phyloP scores from a whole-genome alignment of 768 basidiomycete genomes.

The Hortiboletus flavorubellus region DNA sequence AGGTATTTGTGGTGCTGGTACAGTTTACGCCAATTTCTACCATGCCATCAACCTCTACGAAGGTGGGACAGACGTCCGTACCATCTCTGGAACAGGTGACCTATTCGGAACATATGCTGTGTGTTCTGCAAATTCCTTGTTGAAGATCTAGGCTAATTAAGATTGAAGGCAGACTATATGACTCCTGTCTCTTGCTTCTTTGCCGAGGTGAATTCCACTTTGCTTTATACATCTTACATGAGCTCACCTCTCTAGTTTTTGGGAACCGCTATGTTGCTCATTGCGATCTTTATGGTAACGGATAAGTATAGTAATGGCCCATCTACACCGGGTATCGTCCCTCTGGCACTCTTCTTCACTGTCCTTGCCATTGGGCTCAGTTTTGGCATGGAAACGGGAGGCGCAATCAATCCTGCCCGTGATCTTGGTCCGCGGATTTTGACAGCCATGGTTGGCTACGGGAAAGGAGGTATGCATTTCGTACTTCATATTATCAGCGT shows the following conservation, averaged over 20 bases:
- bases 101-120: conserved; percentile 65
- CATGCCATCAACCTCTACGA: conserved; percentile 66
- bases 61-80: conserved; percentile 52
- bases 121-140: conserved; percentile 15
- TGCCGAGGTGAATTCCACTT: conserved; percentile 34
- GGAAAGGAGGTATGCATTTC: conserved; percentile 41
- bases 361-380: conserved; percentile 56
- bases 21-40: conserved; percentile 63
- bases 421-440: conserved; percentile 68
- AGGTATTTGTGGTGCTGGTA: conserved; percentile 51
- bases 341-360: conserved; percentile 52
- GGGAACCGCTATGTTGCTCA: conserved; percentile 49
- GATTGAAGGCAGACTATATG: conserved; percentile 40
- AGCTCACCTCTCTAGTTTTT: conserved; percentile 41
- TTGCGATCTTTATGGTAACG: conserved; percentile 50
- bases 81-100: conserved; percentile 51
- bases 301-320: conserved; percentile 49
- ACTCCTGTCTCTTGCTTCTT: conserved; percentile 44
- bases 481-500: neutral
- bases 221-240: neutral
- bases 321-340: conserved; percentile 48
- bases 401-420: conserved; percentile 67
- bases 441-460: conserved; percentile 74
- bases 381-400: conserved; percentile 65
- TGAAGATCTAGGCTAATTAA: conserved; percentile 7